A percentile compares a stretch with the other conserved stretches of the same genome.
Evolutionary conservation across 2,329 filamentous ascomycete genomes (phyloP).

Genomic region (Cladophialophora carrionii): DNA sequence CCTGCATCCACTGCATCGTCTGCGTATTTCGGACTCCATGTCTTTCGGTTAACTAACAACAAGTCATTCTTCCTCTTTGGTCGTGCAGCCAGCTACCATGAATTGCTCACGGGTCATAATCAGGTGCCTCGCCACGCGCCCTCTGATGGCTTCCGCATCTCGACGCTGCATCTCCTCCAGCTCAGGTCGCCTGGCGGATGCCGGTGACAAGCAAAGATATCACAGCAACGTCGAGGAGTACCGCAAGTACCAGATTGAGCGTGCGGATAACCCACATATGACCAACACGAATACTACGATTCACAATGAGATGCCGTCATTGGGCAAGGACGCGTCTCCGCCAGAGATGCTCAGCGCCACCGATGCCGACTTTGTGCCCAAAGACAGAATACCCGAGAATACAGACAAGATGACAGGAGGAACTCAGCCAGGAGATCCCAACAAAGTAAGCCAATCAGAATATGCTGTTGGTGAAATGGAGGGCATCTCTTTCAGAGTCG

Average conservation of each 20-base stretch:
- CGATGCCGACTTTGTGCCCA: slow-evolving; percentile 60
- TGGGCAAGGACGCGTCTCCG: slow-evolving; percentile 60
- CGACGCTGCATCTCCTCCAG: slow-evolving; percentile 29
- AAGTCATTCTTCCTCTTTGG: neutral
- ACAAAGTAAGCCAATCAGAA: slow-evolving; percentile 59
- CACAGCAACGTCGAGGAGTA: slow-evolving; percentile 54
- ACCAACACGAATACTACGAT: slow-evolving; percentile 68
- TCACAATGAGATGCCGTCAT: slow-evolving; percentile 61
- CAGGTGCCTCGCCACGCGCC: slow-evolving; percentile 10
- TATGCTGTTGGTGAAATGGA: slow-evolving; percentile 84
- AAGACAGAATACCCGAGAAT: slow-evolving; percentile 64
- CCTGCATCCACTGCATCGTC: neutral
- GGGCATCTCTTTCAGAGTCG: slow-evolving; percentile 81
- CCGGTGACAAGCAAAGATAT: slow-evolving; percentile 18
- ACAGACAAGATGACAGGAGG: slow-evolving; percentile 68
- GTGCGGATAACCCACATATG: slow-evolving; percentile 63
- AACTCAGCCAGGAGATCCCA: slow-evolving; percentile 57
- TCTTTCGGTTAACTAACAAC: neutral
- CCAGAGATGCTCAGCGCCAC: slow-evolving; percentile 64
- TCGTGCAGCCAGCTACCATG: slow-evolving; percentile 15
- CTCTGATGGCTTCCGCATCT: slow-evolving; percentile 11
- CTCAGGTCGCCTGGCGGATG: slow-evolving; percentile 10
- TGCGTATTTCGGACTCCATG: neutral
- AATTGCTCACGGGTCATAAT: slow-evolving; percentile 27
- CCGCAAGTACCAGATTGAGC: slow-evolving; percentile 60